Base-by-base conservation (phyloP, 2,329 filamentous ascomycete genomes). In the Ophiocordyceps australis region DNA sequence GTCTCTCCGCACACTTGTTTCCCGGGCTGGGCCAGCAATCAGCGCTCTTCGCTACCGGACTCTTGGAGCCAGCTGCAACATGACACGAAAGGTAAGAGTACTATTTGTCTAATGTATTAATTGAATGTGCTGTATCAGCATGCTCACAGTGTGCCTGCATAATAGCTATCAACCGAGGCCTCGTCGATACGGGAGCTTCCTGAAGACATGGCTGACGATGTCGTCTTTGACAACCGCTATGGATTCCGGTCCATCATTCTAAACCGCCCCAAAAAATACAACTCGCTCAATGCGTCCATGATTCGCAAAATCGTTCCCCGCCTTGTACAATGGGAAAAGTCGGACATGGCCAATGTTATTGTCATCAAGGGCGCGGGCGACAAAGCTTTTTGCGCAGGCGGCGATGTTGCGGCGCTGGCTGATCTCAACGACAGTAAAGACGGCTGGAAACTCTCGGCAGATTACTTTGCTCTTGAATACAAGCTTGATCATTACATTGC, bases 401-500 rank as follows among this genome's bases (percentile, higher is more conserved):
- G 89, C 31, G 89, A 98, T 49, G 85, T 98, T 21, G 66, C 69
- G 12, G 71, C 65, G 22, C 70, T 98, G 33, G 86, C 83, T 20
- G 36, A 66, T 34, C 66, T 71, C 49, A 94, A 92, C 49, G 53
- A 65, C 45, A 73, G 78, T 1, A 41, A 52, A 4, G 61, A 75
- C 37, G 85, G 85, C 17, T 74, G 81, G 55, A 57, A 74, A 42
- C 62, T 64, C 40, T 92, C 85, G 16, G 59, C 67, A 24, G 73
- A 85, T 26, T 98, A 91, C 62, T 98, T 98, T 48, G 81, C 59
- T 9, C 73, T 89, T 30, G 91, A 98, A 73, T 98, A 95, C 63
- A 76, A 81, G 56, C 73, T 98, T 34, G 80, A 98, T 49, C 89
- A 98, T 54, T 62, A 86, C 39, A 93, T 98, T 46, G 80, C 89